phyloP scores from a whole-genome alignment of 1,284 basidiomycete species.

The Leccinum pachyderme region DNA sequence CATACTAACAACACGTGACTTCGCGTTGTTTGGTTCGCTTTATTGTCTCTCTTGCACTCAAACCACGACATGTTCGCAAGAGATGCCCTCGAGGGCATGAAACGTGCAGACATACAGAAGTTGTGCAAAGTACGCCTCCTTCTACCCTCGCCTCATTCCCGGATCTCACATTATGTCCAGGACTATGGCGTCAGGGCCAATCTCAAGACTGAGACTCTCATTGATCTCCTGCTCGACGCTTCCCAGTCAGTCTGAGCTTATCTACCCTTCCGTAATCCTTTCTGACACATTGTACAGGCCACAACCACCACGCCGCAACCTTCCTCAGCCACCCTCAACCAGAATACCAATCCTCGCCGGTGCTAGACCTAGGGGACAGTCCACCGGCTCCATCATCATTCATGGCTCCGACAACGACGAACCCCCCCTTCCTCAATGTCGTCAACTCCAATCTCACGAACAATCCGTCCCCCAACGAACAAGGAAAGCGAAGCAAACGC shows the following conservation, averaged over 20 bases:
- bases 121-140: conserved; percentile 63
- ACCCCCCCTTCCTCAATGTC: conserved; percentile 19
- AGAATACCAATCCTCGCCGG: conserved; percentile 37
- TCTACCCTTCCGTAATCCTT: conserved; percentile 1
- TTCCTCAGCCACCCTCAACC: conserved; percentile 41
- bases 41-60: conserved; percentile 39
- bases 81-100: conserved; percentile 59
- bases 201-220: conserved; percentile 72
- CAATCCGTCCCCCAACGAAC: conserved; percentile 40
- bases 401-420: conserved; percentile 54
- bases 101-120: conserved; percentile 67
- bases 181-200: conserved; percentile 77
- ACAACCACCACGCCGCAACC: conserved; percentile 25
- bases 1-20: conserved; percentile 40
- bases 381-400: conserved; percentile 46
- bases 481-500: conserved; percentile 68
- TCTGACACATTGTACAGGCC: conserved; percentile 23
- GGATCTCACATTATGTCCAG: conserved; percentile 39
- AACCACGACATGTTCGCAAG: conserved; percentile 53
- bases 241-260: conserved; percentile 37
- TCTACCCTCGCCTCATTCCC: conserved; percentile 10
- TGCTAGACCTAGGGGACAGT: conserved; percentile 37
- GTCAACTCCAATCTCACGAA: conserved; percentile 24
- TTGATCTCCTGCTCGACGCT: conserved; percentile 66
- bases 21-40: conserved; percentile 51